These are phyloP conservation scores for Amanita inopinata DNA, from an alignment of 768 basidiomycete genomes.

Conservation along the genomic window DNA sequence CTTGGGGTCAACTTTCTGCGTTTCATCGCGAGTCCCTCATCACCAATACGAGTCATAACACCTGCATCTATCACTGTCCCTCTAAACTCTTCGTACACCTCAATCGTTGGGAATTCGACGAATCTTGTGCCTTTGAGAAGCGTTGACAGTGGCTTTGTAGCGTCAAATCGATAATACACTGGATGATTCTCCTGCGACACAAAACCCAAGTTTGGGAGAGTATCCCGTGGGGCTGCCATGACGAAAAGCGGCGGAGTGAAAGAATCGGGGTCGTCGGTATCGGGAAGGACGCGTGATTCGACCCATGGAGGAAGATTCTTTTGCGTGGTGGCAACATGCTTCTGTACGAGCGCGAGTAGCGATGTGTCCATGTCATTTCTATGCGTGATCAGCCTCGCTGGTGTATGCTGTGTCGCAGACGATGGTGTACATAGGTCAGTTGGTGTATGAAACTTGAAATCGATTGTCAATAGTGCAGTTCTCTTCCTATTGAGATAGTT, in stretches of 20 bases:
- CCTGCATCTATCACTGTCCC: constrained; percentile 53
- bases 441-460: constrained; percentile 59
- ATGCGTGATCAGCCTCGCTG: constrained; percentile 54
- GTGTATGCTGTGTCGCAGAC: constrained; percentile 21
- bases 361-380: constrained; percentile 42
- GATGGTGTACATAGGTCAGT: constrained; percentile 32
- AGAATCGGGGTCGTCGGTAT: constrained; percentile 44
- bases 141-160: constrained; percentile 32
- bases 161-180: constrained; percentile 51
- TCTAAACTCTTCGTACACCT: constrained; percentile 64
- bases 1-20: constrained; percentile 43
- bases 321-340: constrained; percentile 32
- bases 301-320: constrained; percentile 53
- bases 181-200: constrained; percentile 17
- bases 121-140: constrained; percentile 55
- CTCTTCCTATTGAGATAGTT: constrained; percentile 39
- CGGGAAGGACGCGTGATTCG: constrained; percentile 37
- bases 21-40: constrained; percentile 35
- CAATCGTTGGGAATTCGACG: constrained; percentile 78
- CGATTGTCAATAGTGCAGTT: constrained; percentile 59
- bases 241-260: constrained; percentile 53
- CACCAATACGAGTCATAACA: constrained; percentile 23
- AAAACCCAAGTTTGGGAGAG: constrained; percentile 15
- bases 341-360: constrained; percentile 41
- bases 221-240: constrained; percentile 37